These are phyloP conservation scores for Thuja plicata DNA, from an alignment of 83 land plant genomes.

Conservation along the genomic window DNA sequence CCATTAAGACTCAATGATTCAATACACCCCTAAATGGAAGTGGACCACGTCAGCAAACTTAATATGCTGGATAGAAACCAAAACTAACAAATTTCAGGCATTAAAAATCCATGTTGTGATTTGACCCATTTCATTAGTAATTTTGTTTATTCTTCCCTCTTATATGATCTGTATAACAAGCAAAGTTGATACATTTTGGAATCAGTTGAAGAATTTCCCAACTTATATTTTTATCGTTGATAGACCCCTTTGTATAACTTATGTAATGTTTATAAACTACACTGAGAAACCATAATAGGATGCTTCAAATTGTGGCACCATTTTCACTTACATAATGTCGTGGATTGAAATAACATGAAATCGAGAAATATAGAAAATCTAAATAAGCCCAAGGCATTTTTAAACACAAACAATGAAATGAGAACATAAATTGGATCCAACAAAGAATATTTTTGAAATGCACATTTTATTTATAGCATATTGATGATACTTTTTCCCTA, in stretches of 20 bases:
- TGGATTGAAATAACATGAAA: background rate
- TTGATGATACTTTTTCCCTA: background rate
- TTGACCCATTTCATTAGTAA: background rate
- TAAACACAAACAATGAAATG: background rate
- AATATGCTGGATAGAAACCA: background rate
- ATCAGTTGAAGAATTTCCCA: background rate
- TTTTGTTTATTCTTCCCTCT: background rate
- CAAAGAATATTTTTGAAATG: background rate
- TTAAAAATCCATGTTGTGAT: background rate
- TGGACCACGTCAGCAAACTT: background rate
- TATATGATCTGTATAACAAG: background rate
- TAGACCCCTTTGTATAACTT: background rate
- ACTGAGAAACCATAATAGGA: background rate
- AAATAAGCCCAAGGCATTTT: background rate
- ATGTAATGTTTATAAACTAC: background rate
- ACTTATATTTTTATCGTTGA: background rate
- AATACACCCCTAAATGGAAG: background rate
- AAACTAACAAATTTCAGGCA: background rate
- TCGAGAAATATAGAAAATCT: background rate
- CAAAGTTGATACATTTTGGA: background rate
- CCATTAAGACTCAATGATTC: background rate
- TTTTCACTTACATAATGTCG: background rate
- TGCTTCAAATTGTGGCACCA: background rate
- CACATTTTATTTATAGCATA: conserved; percentile 5
- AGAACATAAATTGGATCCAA: background rate